Evolutionary conservation across 306 rosid species (phyloP).

Genomic region (Gleditsia sinensis): DNA sequence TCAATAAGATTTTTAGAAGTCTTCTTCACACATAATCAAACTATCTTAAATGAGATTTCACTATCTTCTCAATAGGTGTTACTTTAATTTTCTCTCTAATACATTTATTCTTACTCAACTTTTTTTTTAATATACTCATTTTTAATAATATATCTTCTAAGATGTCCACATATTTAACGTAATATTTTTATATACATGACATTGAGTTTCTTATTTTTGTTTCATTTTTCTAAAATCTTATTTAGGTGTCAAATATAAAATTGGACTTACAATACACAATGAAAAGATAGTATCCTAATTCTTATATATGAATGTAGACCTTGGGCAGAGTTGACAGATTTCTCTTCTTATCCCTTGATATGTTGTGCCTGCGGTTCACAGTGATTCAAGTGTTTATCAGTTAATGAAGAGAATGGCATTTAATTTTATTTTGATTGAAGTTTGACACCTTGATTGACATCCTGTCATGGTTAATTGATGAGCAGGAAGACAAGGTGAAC

Average conservation of each 20-base stretch:
- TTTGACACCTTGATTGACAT: background rate
- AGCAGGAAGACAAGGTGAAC: background rate
- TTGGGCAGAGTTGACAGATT: background rate
- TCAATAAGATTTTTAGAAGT: too few relatives aligned
- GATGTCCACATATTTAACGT: too few relatives aligned
- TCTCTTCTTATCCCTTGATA: background rate
- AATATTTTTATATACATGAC: too few relatives aligned
- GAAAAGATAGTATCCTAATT: background rate
- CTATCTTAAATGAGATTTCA: too few relatives aligned
- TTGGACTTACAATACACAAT: conserved; percentile 1
- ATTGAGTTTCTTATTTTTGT: background rate
- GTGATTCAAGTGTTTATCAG: background rate
- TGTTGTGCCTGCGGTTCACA: background rate
- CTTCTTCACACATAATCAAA: too few relatives aligned
- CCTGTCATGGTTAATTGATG: background rate
- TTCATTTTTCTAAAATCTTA: background rate
- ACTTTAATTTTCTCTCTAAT: too few relatives aligned
- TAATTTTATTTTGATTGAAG: conserved; percentile 4
- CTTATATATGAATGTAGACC: background rate
- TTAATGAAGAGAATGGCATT: conserved; percentile 1
- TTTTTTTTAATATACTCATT: too few relatives aligned
- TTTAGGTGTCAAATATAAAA: background rate
- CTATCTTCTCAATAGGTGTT: too few relatives aligned
- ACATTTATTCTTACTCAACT: too few relatives aligned
- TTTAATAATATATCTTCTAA: too few relatives aligned